A percentile compares a stretch with the other conserved stretches of the same genome.
These are phyloP conservation scores for Sporothrix euskadiensis DNA, from an alignment of 2,329 filamentous ascomycete species.

Conservation along the genomic window DNA sequence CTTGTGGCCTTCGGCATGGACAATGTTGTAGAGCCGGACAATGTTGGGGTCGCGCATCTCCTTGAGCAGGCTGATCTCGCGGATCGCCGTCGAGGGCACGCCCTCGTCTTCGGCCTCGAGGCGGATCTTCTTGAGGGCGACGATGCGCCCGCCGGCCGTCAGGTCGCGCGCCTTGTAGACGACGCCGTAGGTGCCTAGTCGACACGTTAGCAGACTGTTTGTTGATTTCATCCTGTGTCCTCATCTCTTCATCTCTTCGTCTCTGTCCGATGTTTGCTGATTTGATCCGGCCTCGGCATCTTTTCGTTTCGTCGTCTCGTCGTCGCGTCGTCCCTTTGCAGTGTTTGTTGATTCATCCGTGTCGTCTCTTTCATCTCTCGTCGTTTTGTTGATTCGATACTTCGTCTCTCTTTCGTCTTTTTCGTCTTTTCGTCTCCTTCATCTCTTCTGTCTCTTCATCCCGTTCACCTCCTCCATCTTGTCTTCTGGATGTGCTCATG, in stretches of 20 bases:
- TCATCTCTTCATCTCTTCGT: too few relatives aligned
- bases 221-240: too few relatives aligned
- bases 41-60: constrained; percentile 91
- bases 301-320: too few relatives aligned
- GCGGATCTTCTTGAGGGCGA: constrained; percentile 89
- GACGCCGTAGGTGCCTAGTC: constrained; percentile 79
- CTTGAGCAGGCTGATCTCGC: constrained; percentile 87
- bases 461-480: neutral
- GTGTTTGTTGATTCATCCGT: too few relatives aligned
- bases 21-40: constrained; percentile 81
- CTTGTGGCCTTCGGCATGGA: constrained; percentile 89
- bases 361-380: too few relatives aligned
- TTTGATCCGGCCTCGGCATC: too few relatives aligned
- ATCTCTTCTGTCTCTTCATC: neutral
- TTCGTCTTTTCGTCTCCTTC: neutral
- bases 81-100: constrained; percentile 84
- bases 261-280: too few relatives aligned
- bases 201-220: neutral
- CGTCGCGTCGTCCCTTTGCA: too few relatives aligned
- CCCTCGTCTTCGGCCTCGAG: constrained; percentile 90
- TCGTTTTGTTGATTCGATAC: too few relatives aligned
- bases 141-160: constrained; percentile 73
- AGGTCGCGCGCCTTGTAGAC: constrained; percentile 90
- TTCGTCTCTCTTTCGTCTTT: neutral
- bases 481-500: neutral